Base-by-base conservation (phyloP, 441 rosid genomes). In the Corymbia citriodora region DNA sequence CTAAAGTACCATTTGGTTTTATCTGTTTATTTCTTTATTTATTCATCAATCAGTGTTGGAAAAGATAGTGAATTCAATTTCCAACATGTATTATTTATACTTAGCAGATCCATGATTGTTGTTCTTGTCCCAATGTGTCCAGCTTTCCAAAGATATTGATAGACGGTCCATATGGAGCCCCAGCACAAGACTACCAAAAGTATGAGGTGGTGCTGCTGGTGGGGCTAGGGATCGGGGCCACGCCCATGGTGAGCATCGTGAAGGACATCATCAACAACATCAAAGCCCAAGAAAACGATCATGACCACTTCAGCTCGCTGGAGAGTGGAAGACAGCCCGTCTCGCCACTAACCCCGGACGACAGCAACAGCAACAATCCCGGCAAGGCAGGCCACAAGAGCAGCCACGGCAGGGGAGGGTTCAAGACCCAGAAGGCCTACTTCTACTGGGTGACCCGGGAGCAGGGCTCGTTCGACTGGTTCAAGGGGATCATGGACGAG, bases 161-260 rank as follows among this genome's bases (percentile, higher is more conserved):
- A 23, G 99, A 98, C 72, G 99, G 99, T 70, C 97, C 99, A 23
- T 98, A 96, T n/a, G 99, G 99, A 55, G 99, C 99, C 23, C 99
- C 99, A 5, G 98, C 99, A 55, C 99, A 98, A 90, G 99, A 97
- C 93, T 98, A 97, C 94, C 95, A 96, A 93, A 94, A 97, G 89
- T 97, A 98, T 72, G 99, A 98, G 21, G 97, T 97, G 25, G 95
- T 98, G 27, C 92, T 98, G 16, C 95, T 98, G 2, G 99, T 98
- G 25, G 99, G 99, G 89, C 94, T 98, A 5, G 99, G 99, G 68
- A 98, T 98, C 2, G 99, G 99, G 70, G 99, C 99, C 31, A 97
- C 99, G 15, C 99, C 99, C 8, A 97, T 98, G 99, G 96, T 98
- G 88, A 98, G 99, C 89, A 97, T 98, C 23, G 94, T 98, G 27